Evolutionary conservation across 495 filamentous ascomycete genomes (phyloP).

Genomic region (Amniculicola lignicola): DNA sequence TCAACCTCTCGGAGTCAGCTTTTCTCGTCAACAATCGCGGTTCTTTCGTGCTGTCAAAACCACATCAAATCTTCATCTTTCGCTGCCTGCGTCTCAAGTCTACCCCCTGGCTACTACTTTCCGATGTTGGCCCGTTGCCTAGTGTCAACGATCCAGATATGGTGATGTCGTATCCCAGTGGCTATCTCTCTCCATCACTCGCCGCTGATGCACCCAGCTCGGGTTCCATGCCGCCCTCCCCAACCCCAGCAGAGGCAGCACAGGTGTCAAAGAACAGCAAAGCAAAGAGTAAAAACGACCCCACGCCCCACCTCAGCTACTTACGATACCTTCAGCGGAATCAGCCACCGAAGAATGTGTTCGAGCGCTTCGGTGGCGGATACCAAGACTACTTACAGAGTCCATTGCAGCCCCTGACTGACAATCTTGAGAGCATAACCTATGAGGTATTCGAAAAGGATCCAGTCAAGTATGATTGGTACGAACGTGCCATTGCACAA

Average conservation of each 20-base stretch:
- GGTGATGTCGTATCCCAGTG: constrained; percentile 38
- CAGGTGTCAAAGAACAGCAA: constrained; percentile 52
- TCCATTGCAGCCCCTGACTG: constrained; percentile 87
- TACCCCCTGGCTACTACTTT: constrained; percentile 76
- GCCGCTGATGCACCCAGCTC: constrained; percentile 45
- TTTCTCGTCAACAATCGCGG: constrained; percentile 79
- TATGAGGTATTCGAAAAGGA: constrained; percentile 99
- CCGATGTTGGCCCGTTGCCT: constrained; percentile 67
- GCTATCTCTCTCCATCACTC: constrained; percentile 39
- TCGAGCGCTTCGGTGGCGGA: constrained; percentile 70
- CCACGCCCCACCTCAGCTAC: constrained; percentile 71
- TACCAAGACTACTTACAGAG: constrained; percentile 96
- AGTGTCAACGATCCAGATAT: constrained; percentile 48
- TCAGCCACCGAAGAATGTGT: constrained; percentile 61
- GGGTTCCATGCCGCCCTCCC: constrained; percentile 46
- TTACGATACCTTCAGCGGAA: constrained; percentile 78
- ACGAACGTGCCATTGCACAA: constrained; percentile 76
- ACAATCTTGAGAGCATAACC: constrained; percentile 94
- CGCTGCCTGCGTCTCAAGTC: constrained; percentile 79
- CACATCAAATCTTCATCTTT: constrained; percentile 74
- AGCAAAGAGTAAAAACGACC: constrained; percentile 49
- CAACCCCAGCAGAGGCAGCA: constrained; percentile 50
- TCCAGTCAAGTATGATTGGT: constrained; percentile 95
- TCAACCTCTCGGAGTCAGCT: constrained; percentile 61
- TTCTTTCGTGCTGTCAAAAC: constrained; percentile 75